phyloP scores from a whole-genome alignment of 139 green algal genomes.

The Tetratostichococcus sp. region DNA sequence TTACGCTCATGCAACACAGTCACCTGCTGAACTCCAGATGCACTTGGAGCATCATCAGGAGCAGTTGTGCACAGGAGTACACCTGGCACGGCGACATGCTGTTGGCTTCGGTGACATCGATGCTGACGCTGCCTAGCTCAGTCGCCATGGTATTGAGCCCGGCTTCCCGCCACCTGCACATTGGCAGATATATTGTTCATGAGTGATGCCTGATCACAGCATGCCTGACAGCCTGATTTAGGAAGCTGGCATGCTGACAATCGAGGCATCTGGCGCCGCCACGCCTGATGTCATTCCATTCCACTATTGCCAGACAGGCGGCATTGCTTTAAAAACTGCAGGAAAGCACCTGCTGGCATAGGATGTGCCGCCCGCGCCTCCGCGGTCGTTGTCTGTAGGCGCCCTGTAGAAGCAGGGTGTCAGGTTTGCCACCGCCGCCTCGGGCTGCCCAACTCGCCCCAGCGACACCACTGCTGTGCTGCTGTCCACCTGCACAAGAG shows the following conservation, averaged over 20 bases:
- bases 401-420: slow-evolving; percentile 66
- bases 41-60: no score
- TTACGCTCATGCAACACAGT: no score
- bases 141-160: slow-evolving; percentile 44
- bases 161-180: slow-evolving; percentile 47
- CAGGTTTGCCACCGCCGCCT: slow-evolving; percentile 25
- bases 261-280: no score
- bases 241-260: not conserved
- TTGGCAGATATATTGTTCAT: no score
- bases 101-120: not conserved
- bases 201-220: no score
- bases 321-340: not conserved
- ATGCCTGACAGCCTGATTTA: no score
- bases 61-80: no score
- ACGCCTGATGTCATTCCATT: no score
- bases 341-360: slow-evolving; percentile 52
- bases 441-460: slow-evolving; percentile 14
- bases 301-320: no score
- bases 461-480: not conserved
- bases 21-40: not conserved
- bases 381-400: slow-evolving; percentile 85
- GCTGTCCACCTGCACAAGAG: slow-evolving; percentile 1
- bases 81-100: not conserved
- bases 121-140: slow-evolving; percentile 3
- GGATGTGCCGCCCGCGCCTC: slow-evolving; percentile 62